Base-by-base conservation (phyloP, 768 basidiomycete species). In the Omphalotus guepiniiformis region DNA sequence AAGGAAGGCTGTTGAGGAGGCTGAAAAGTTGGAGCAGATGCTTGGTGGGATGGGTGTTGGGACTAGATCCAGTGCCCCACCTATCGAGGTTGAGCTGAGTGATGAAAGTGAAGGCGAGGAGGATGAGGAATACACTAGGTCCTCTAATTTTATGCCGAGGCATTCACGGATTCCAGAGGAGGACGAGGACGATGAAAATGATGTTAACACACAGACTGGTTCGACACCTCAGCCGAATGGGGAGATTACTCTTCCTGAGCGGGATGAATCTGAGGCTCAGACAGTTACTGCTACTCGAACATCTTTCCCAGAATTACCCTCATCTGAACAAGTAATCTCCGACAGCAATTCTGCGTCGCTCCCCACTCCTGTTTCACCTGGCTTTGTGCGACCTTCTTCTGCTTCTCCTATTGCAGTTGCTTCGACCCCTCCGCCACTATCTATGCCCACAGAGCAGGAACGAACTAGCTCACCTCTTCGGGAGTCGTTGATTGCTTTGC, bases 81-180 rank as follows among this genome's bases (percentile, higher is more conserved):
- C 88, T 3, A 87, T 88, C 36, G 75, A 82, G 22, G 80, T 85
- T 22, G 86, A 89, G 58, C 45, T 88, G 55, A 88, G 86, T 54
- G 88, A 89, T 60, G 86, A 88, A 61, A 88, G 87, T 53, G 88
- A 87, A n/a, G 74, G 57, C 18, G 84, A 86, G 47, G 78, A 76
- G 1, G 78, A 79, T 34, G 65, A 64, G 1, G 65, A 63, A 6
- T 74, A 63, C 51, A 68, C 71, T 35, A 58, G 59, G 34, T 66
- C 54, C 63, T 64, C 70, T 50, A 65, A 53, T 46, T 62, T 54
- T 5, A 61, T 68, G 40, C 66, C 67, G 43, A 64, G 76, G 39
- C 80, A 85, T 55, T 75, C 82, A 13, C 71, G 78, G 53, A 88
- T 87, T 21, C 69, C 78, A 16, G 86, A 89, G 59, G 85, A 85